phyloP scores from a whole-genome alignment of 306 rosid genomes.

The Cicer bijugum region DNA sequence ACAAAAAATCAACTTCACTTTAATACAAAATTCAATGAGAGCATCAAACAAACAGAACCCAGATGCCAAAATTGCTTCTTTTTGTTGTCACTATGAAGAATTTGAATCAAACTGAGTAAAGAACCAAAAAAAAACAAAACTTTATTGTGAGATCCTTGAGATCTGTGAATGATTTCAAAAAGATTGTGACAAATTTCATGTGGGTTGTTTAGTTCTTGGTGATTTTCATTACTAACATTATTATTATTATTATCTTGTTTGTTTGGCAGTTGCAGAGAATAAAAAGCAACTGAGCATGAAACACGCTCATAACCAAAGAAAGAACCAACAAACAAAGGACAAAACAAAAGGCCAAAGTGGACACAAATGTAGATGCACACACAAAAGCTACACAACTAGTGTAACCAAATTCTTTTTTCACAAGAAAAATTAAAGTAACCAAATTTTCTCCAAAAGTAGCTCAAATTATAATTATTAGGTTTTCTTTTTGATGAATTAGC shows the following conservation, averaged over 20 bases:
- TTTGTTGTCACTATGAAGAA: conserved; percentile 39
- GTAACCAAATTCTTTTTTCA: conserved; percentile 26
- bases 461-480: neutral
- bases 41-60: conserved; percentile 52
- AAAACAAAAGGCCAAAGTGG: conserved; percentile 61
- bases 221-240: conserved; percentile 55
- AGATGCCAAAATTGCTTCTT: conserved; percentile 50
- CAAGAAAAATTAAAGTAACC: neutral
- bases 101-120: conserved; percentile 60
- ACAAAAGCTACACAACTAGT: conserved; percentile 47
- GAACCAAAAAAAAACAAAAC: conserved; percentile 49
- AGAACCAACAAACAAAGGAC: conserved; percentile 64
- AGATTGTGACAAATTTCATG: conserved; percentile 56
- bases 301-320: conserved; percentile 54
- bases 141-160: conserved; percentile 79
- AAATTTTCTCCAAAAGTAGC: conserved; percentile 19
- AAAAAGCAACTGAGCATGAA: conserved; percentile 48
- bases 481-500: too few relatives aligned
- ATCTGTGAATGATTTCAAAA: conserved; percentile 57
- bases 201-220: conserved; percentile 24
- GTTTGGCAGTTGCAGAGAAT: conserved; percentile 44
- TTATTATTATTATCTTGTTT: conserved; percentile 36
- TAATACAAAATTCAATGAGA: conserved; percentile 44
- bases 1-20: conserved; percentile 46
- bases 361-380: conserved; percentile 70